phyloP scores from a whole-genome alignment of 805 yeast genomes.

The Pichia nakasei region DNA sequence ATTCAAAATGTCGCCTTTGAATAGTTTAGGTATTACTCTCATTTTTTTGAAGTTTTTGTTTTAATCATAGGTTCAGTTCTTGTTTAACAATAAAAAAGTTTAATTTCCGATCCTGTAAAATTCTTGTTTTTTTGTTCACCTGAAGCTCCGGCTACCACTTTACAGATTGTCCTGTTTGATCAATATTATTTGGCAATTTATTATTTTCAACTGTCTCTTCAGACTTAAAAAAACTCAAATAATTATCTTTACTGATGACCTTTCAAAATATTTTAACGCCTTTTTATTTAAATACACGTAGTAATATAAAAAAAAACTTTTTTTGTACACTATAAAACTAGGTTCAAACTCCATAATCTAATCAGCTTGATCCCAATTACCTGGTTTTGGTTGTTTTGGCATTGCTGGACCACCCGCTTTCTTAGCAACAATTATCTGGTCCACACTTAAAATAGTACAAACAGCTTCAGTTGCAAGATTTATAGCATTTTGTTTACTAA shows the following conservation, averaged over 20 bases:
- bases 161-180: background rate
- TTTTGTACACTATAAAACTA: too few species aligned
- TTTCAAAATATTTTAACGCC: too few species aligned
- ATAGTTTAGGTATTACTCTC: too few species aligned
- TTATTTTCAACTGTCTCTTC: constrained; percentile 60
- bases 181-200: constrained; percentile 27
- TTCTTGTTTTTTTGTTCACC: too few species aligned
- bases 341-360: too few species aligned
- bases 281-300: background rate
- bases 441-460: constrained; percentile 80
- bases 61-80: too few species aligned
- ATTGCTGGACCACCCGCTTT: constrained; percentile 96
- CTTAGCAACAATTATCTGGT: constrained; percentile 97
- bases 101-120: too few species aligned
- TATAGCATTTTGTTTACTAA: constrained; percentile 80
- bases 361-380: constrained; percentile 95
- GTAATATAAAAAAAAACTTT: too few species aligned
- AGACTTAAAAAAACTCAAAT: constrained; percentile 50
- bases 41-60: too few species aligned
- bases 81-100: too few species aligned
- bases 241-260: too few species aligned
- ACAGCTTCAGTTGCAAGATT: constrained; percentile 95
- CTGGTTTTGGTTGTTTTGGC: constrained; percentile 80
- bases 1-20: too few species aligned
- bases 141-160: background rate